Evolutionary conservation across 768 basidiomycete genomes (phyloP), one percentile per base, ranked within the genome.

Genomic region (Macrolepiota albuminosa): DNA sequence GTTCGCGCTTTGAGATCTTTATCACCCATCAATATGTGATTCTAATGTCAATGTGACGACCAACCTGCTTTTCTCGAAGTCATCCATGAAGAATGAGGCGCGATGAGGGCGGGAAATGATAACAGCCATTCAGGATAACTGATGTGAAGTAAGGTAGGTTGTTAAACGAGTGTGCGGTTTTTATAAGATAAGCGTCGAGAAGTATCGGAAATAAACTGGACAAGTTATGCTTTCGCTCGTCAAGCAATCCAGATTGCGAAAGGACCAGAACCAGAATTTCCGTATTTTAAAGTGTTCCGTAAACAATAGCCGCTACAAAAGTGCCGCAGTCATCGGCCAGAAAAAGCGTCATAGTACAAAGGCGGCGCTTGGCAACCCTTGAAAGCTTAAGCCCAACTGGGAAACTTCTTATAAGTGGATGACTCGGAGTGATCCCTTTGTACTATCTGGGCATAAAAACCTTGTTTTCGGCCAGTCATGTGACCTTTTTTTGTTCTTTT

Each of bases 31-130:
- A 18, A 42, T 26, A 50, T 40, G 24, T 39, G 26, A 7, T 21
- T 39, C 3, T 11, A 33, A 33, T 21, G 2, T 33, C 24, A 24
- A 18, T 11, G 53, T 24, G 24, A 26, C 6, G 11, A 33, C 53
- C 31, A 11, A 51, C 66, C 63, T 59, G 59, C 29, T 46, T 34
- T 39, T 59, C 54, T 24, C 69, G 64, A 48, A 64, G 49, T 57
- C 64, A 11, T 65, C 56, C 66, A 74, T 69, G 49, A 68, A 73
- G 65, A 73, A 74, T 54, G 65, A 64, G 31, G 69, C 61, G 13
- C 8, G 24, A 50, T 52, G 16, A 48, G 40, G 21, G 50, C 67
- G 72, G 53, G 70, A 59, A 61, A 73, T 56, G 59, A 73, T 58
- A 40, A 64, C 42, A 39, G 68, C 48, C 69, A 70, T 71, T 51